phyloP scores from a whole-genome alignment of 2,329 filamentous ascomycete genomes.

The Alternaria postmessia region DNA sequence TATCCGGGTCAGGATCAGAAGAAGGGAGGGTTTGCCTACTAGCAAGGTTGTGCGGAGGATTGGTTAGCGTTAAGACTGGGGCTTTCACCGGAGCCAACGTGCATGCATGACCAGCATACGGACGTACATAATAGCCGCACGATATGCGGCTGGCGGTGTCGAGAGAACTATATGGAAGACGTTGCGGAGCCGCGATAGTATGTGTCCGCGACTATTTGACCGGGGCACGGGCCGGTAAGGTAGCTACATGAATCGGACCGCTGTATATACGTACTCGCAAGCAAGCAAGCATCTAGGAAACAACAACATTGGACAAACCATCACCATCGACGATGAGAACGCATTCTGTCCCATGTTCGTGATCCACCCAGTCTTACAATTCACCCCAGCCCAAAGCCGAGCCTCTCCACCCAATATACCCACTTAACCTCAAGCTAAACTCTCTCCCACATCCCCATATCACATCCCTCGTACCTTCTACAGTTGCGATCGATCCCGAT shows the following conservation, averaged over 20 bases:
- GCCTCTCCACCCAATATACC: background rate
- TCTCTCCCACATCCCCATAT: background rate
- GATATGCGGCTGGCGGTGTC: background rate
- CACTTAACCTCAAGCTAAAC: background rate
- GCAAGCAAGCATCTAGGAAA: background rate
- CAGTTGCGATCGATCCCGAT: slow-evolving; percentile 1
- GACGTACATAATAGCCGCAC: background rate
- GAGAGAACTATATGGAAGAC: slow-evolving; percentile 3
- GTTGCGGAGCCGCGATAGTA: slow-evolving; percentile 4
- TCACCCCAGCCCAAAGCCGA: slow-evolving; percentile 4
- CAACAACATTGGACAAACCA: background rate
- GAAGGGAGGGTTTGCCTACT: slow-evolving; percentile 38
- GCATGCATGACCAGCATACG: background rate
- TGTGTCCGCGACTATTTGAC: slow-evolving; percentile 1
- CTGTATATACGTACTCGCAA: background rate
- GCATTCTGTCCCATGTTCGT: background rate
- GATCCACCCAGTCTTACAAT: background rate
- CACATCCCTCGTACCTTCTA: background rate
- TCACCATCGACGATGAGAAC: slow-evolving; percentile 6
- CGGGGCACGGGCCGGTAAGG: background rate
- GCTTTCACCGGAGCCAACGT: slow-evolving; percentile 6
- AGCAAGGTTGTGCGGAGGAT: slow-evolving; percentile 21
- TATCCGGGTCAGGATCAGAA: slow-evolving; percentile 63
- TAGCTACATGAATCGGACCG: slow-evolving; percentile 3
- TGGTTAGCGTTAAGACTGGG: slow-evolving; percentile 15